phyloP scores from a whole-genome alignment of 2,329 filamentous ascomycete genomes.

The Endoconidiophora laricicola region DNA sequence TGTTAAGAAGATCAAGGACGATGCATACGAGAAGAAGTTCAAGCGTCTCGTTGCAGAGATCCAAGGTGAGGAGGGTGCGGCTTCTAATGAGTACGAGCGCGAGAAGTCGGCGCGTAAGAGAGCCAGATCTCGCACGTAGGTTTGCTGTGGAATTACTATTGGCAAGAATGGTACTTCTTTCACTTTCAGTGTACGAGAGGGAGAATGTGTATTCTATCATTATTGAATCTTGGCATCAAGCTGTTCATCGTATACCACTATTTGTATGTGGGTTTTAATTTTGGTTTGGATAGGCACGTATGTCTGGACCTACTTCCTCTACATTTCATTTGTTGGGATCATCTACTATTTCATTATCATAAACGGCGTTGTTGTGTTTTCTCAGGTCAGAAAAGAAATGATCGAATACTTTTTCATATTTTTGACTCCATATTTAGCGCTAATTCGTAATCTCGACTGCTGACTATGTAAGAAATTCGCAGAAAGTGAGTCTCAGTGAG shows the following conservation, averaged over 20 bases:
- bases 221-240: not conserved
- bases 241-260: not conserved
- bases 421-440: too few species aligned
- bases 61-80: constrained; percentile 78
- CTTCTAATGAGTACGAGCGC: constrained; percentile 75
- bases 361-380: not conserved
- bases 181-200: not conserved
- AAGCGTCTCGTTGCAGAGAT: constrained; percentile 84
- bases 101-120: constrained; percentile 63
- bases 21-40: constrained; percentile 93
- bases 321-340: not conserved
- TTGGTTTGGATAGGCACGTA: not conserved
- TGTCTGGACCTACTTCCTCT: not conserved
- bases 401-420: not conserved
- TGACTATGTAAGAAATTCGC: not conserved
- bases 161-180: too few species aligned
- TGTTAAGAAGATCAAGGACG: constrained; percentile 86
- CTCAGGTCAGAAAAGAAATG: not conserved
- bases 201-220: not conserved
- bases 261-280: not conserved
- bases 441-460: too few species aligned
- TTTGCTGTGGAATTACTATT: not conserved
- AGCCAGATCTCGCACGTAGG: constrained; percentile 27
- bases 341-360: not conserved
- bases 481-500: not conserved